Evolutionary conservation across 805 yeast genomes (phyloP), one percentile per base, ranked within the genome.

Genomic region (Saccharomycopsis fermentans): DNA sequence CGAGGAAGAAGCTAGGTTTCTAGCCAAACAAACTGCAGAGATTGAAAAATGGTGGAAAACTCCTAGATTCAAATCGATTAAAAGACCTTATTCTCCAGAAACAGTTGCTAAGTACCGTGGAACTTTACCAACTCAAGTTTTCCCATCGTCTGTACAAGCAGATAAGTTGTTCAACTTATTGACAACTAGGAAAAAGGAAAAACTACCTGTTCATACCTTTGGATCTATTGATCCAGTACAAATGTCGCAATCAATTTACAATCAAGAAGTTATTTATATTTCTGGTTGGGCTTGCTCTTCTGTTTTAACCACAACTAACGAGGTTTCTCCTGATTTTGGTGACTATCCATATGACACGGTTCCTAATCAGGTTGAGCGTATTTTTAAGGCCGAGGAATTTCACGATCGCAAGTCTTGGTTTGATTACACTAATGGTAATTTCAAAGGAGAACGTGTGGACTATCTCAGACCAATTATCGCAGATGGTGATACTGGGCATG

Each of bases 281-380:
- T 78, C 83, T 34, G 87, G 87, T 0, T 83, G 83, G 82, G 87
- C 83, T 1, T 79, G 79, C 54, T 80, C 83, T 1, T 73, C 81
- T 24, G 76, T 79, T 1, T 65, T 82, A 61, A 81, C 84, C 8
- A 75, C 84, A 3, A 82, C 86, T 2, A 78, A 81, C 65, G 87
- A 83, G 63, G 84, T 81, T 2, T 77, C 82, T 1, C 84, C 86
- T 1, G 87, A 83, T 65, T 80, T 81, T 67, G 87, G 86, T 21
- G 87, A 83, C 66, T 83, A 83, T 65, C 87, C 87, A 0, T 82
- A 82, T 64, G 82, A 82, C 63, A 83, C 87, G 0, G 85, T 83
- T 1, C 87, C 87, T n/a, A 80, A 80, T 64, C 83, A 81, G 65
- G 86, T 81, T 5, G 82, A 81, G 58, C 72, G 85, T 57, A 65